A percentile compares a stretch with the other conserved stretches of the same genome.
Evolutionary conservation across 768 basidiomycete genomes (phyloP).

Genomic region (Tylopilus felleus): DNA sequence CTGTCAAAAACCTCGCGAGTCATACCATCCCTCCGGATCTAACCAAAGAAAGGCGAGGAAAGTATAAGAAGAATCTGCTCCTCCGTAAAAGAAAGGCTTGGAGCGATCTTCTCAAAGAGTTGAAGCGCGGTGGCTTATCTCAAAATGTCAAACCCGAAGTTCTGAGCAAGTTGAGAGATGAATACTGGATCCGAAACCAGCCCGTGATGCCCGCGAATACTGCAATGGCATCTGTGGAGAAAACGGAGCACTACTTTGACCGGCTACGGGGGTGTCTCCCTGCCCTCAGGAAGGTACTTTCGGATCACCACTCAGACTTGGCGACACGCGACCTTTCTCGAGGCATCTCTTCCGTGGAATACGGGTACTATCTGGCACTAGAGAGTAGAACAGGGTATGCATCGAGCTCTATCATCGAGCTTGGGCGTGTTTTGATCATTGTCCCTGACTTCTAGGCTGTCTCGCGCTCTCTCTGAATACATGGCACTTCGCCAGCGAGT

Average conservation of each 20-base stretch:
- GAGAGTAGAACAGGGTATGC: conserved; percentile 62
- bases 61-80: conserved; percentile 67
- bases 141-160: conserved; percentile 68
- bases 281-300: conserved; percentile 55
- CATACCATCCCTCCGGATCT: conserved; percentile 41
- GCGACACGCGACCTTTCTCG: conserved; percentile 84
- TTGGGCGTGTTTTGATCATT: background rate
- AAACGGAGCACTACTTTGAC: conserved; percentile 60
- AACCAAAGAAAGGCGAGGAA: conserved; percentile 50
- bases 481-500: conserved; percentile 12
- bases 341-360: conserved; percentile 75
- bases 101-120: conserved; percentile 86
- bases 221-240: conserved; percentile 31
- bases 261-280: conserved; percentile 66
- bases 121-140: conserved; percentile 76
- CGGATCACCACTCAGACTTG: conserved; percentile 76
- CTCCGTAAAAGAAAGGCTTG: conserved; percentile 86
- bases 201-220: conserved; percentile 34
- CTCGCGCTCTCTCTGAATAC: conserved; percentile 17
- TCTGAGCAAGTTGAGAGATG: conserved; percentile 51
- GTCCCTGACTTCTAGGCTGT: conserved; percentile 10
- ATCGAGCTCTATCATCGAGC: background rate
- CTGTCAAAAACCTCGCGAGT: conserved; percentile 54
- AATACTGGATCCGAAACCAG: conserved; percentile 66
- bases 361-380: conserved; percentile 65